Conservation (phyloP, 768 basidiomycete species). For the Epithele typhae region DNA sequence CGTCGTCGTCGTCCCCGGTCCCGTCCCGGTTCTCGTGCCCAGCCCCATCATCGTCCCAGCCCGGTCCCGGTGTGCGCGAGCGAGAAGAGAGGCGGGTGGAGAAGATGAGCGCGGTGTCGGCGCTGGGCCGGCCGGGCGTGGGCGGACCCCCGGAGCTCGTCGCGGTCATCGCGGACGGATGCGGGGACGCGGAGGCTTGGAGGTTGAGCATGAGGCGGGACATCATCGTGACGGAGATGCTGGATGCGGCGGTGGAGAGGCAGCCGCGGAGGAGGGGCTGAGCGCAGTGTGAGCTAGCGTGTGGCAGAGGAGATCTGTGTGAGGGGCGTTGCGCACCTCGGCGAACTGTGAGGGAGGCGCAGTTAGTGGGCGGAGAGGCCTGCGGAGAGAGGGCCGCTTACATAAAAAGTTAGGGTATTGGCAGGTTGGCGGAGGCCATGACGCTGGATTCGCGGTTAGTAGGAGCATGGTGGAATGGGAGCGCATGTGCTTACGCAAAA, state of each 20-base stretch:
- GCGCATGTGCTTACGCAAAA: constrained; percentile 43
- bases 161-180: background rate
- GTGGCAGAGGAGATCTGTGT: constrained; percentile 9
- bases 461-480: constrained; percentile 1
- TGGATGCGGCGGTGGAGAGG: constrained; percentile 48
- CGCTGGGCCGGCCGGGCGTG: constrained; percentile 9
- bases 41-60: constrained; percentile 6
- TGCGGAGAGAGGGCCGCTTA: constrained; percentile 11
- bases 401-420: constrained; percentile 42
- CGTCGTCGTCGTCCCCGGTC: constrained; percentile 8
- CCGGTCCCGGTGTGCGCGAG: background rate
- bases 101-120: constrained; percentile 18
- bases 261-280: constrained; percentile 44
- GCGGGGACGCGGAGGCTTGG: constrained; percentile 32
- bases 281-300: background rate
- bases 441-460: constrained; percentile 29
- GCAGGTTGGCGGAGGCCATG: constrained; percentile 46
- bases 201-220: constrained; percentile 56
- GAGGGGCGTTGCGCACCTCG: background rate
- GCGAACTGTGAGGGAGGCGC: constrained; percentile 9
- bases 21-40: background rate
- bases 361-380: constrained; percentile 2
- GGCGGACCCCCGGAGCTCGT: constrained; percentile 4
- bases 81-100: constrained; percentile 15
- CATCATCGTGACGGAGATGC: constrained; percentile 48